A percentile compares a stretch with the other conserved stretches of the same genome.
phyloP scores from a whole-genome alignment of 2,329 filamentous ascomycete genomes.

The Trematosphaeria pertusa region DNA sequence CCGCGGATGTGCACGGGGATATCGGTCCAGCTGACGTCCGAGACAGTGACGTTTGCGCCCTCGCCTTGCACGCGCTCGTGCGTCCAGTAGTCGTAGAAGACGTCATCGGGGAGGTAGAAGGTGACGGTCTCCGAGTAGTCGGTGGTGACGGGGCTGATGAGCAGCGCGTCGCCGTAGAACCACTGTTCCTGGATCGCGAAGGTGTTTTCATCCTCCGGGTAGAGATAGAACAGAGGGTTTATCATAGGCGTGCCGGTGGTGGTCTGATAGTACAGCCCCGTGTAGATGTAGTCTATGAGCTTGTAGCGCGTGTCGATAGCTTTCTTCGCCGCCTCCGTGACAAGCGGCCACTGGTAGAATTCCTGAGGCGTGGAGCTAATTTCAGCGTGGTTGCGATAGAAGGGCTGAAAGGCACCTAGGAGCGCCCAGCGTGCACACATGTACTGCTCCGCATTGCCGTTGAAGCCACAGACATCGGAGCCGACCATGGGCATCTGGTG shows the following conservation, averaged over 20 bases:
- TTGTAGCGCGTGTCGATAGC: constrained; percentile 77
- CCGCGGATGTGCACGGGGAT: constrained; percentile 74
- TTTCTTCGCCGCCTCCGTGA: constrained; percentile 69
- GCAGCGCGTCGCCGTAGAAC: constrained; percentile 64
- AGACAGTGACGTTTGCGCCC: constrained; percentile 53
- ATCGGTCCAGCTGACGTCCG: constrained; percentile 55
- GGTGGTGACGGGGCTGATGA: constrained; percentile 63
- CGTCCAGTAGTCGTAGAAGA: constrained; percentile 68
- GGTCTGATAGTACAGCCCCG: constrained; percentile 68
- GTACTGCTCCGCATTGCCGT: constrained; percentile 68
- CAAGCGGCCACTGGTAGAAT: constrained; percentile 73
- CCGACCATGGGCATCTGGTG: constrained; percentile 59
- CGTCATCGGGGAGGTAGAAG: constrained; percentile 64
- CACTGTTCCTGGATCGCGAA: constrained; percentile 63
- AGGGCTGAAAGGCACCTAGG: constrained; percentile 75
- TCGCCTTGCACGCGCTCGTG: constrained; percentile 54
- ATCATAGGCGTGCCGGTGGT: constrained; percentile 69
- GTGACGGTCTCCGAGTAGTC: constrained; percentile 60
- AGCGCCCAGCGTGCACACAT: constrained; percentile 79
- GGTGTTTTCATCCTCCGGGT: constrained; percentile 64
- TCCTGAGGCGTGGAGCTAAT: constrained; percentile 66
- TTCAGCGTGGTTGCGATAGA: constrained; percentile 77
- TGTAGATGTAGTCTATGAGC: constrained; percentile 82
- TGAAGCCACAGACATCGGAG: constrained; percentile 79
- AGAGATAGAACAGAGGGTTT: constrained; percentile 75